phyloP scores from a whole-genome alignment of 441 rosid species.

The Biscutella auriculata region DNA sequence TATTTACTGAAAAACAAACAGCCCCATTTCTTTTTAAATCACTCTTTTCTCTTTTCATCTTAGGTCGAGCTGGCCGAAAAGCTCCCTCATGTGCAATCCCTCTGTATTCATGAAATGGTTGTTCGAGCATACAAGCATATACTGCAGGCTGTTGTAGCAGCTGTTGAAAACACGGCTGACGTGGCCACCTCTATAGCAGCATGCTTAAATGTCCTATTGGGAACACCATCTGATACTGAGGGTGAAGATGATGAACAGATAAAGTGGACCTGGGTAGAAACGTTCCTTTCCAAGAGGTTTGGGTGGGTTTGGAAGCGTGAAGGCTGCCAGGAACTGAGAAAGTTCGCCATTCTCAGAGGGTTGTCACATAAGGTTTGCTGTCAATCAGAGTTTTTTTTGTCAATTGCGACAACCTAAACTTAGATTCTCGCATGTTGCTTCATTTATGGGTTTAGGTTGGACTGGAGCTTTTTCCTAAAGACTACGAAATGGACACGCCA shows the following conservation, averaged over 20 bases:
- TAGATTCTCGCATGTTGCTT: slow-evolving; percentile 22
- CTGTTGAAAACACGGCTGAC: slow-evolving; percentile 42
- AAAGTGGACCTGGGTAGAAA: slow-evolving; percentile 69
- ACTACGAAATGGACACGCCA: slow-evolving; percentile 61
- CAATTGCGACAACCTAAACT: neutral
- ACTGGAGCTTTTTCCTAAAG: slow-evolving; percentile 71
- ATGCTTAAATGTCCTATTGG: slow-evolving; percentile 61
- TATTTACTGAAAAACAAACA: neutral
- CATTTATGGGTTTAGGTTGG: slow-evolving; percentile 47
- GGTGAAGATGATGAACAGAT: slow-evolving; percentile 36
- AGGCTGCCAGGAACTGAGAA: slow-evolving; percentile 48
- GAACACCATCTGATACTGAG: slow-evolving; percentile 42
- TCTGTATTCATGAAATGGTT: slow-evolving; percentile 74
- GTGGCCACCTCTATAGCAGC: slow-evolving; percentile 55
- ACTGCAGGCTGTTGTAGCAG: slow-evolving; percentile 64
- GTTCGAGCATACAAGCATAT: slow-evolving; percentile 75
- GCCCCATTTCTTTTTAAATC: neutral
- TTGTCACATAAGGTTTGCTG: slow-evolving; percentile 56
- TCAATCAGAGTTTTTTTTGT: neutral
- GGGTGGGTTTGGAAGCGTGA: slow-evolving; percentile 58
- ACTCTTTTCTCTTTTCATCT: slow-evolving; percentile 12
- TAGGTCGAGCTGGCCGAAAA: slow-evolving; percentile 76
- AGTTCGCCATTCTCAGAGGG: slow-evolving; percentile 64
- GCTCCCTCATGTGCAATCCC: slow-evolving; percentile 74
- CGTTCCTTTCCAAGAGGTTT: slow-evolving; percentile 57